Base-by-base conservation (phyloP, 2,329 filamentous ascomycete genomes). In the Phoma sp. region DNA sequence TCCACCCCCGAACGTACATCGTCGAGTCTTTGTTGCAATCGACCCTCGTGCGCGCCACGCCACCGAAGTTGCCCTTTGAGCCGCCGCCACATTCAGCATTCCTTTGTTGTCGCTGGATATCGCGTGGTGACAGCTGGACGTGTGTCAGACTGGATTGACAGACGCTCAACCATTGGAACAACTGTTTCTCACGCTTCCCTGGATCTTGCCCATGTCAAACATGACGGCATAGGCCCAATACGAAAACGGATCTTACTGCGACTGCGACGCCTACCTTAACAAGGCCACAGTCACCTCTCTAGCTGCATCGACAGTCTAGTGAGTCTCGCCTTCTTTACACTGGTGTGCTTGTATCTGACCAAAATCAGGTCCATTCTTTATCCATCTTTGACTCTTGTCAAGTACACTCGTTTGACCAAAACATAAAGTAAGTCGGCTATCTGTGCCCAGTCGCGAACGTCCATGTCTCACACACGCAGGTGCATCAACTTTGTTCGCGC, bases 331-430 rank as follows among this genome's bases (percentile, higher is more conserved):
- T 33, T 9, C 18, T 22, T 29, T 7, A 18, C 14, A 32, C 48
- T 29, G 35, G 13, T 22, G 37, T 42, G 24, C 37, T 27, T 7
- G 7, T 2, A 24, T 6, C 64, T 72, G 58, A 72, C 59, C 18
- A 18, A 18, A 24, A 11, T 13, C 57, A 72, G 69, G 67, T 72
- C 67, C 73, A 74, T 64, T 75, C 73, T 58, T 75, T 74, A 65
- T 36, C 48, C 59, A 65, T 47, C 46, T 66, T 75, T 75, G 72
- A 74, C 63, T 60, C 65, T 75, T 68, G 78, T 80, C 78, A 80
- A 79, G 71, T 79, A 77, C 79, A 80, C 77, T 81, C 79, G 78
- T 80, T 81, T 80, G 73, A 65, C 69, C 58, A 60, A 58, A 57
- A 65, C 70, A 71, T 68, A 78, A 73, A 70, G 71, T 73, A 65